Conservation (phyloP, 2,329 filamentous ascomycete genomes). For the Ascochyta pisi region DNA sequence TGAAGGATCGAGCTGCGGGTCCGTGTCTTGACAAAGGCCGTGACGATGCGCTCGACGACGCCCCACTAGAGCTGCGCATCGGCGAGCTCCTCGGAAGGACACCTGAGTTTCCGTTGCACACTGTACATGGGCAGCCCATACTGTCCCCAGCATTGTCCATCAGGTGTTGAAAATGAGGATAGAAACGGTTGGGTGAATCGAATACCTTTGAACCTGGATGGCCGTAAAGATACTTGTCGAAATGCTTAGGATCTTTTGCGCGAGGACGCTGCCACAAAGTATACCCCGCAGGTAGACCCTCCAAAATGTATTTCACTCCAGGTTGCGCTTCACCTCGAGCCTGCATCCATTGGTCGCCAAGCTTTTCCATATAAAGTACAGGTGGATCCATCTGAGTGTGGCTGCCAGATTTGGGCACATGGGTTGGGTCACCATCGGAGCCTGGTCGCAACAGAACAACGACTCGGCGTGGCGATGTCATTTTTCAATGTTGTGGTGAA, state of each 20-base stretch:
- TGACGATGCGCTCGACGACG: conserved; percentile 11
- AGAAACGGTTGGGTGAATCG: conserved; percentile 62
- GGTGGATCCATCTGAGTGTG: conserved; percentile 51
- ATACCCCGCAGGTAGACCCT: conserved; percentile 63
- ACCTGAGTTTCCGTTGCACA: conserved; percentile 50
- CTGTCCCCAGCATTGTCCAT: conserved; percentile 56
- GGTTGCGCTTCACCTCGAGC: conserved; percentile 46
- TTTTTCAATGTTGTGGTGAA: neutral
- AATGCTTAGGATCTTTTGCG: conserved; percentile 46
- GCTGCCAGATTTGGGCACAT: conserved; percentile 24
- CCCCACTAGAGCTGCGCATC: conserved; percentile 8
- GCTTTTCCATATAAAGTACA: conserved; percentile 54
- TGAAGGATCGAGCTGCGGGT: no score
- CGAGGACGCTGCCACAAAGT: conserved; percentile 58
- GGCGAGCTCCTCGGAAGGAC: conserved; percentile 23
- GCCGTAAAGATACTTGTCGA: conserved; percentile 65
- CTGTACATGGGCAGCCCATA: conserved; percentile 58
- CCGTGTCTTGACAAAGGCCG: neutral
- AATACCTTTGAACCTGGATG: conserved; percentile 60
- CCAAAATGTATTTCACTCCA: conserved; percentile 57
- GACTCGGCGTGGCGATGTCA: conserved; percentile 13
- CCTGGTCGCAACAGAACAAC: conserved; percentile 35
- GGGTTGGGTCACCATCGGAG: conserved; percentile 47
- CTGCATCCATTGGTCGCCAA: conserved; percentile 59
- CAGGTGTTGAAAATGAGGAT: conserved; percentile 63